Conservation (phyloP, 2,329 filamentous ascomycete genomes). For the Cercospora beticola region DNA sequence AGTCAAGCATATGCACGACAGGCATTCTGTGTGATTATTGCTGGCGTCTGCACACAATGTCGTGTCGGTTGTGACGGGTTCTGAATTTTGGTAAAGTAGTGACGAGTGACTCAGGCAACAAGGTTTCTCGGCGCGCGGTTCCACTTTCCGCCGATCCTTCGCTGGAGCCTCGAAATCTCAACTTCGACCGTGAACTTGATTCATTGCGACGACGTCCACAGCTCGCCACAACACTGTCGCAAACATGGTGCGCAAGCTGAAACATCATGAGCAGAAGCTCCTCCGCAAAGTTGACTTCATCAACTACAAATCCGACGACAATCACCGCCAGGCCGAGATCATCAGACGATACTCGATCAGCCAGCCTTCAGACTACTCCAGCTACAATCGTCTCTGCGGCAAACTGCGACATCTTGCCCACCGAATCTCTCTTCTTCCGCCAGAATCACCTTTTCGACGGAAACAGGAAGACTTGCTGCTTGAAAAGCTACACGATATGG, state of each 20-base stretch:
- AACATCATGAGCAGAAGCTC: constrained; percentile 95
- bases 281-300: constrained; percentile 90
- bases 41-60: not conserved
- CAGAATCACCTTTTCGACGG: constrained; percentile 72
- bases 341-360: constrained; percentile 87
- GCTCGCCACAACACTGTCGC: constrained; percentile 1
- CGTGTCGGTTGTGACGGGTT: not conserved
- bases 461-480: constrained; percentile 86
- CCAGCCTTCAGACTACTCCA: constrained; percentile 79
- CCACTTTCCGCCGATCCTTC: not conserved
- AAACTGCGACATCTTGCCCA: constrained; percentile 89
- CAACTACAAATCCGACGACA: constrained; percentile 75
- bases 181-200: not conserved
- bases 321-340: constrained; percentile 78
- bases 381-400: constrained; percentile 49
- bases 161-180: constrained; percentile 6
- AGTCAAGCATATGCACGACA: constrained; percentile 78
- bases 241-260: constrained; percentile 90
- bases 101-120: constrained; percentile 7
- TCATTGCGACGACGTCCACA: constrained; percentile 5
- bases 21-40: constrained; percentile 56
- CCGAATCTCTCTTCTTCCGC: constrained; percentile 75
- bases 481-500: constrained; percentile 91
- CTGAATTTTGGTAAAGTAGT: not conserved
- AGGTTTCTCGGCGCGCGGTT: not conserved